These are phyloP conservation scores for Lentinula sp. DNA, from an alignment of 768 basidiomycete genomes.

Conservation along the genomic window DNA sequence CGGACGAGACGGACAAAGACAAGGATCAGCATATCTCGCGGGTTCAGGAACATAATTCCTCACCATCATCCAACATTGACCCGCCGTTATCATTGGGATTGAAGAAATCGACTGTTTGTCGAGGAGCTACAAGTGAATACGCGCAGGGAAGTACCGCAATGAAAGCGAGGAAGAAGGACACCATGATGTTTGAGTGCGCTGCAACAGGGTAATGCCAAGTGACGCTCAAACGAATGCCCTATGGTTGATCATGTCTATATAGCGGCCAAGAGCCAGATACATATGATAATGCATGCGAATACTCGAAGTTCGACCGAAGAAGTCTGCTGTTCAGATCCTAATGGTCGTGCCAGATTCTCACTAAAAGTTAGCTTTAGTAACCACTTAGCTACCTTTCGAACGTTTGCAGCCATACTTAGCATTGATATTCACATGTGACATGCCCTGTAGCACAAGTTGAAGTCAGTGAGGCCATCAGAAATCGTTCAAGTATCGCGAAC, in stretches of 20 bases:
- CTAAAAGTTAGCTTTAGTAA: not conserved
- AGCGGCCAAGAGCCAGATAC: not conserved
- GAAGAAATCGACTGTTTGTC: conserved; percentile 18
- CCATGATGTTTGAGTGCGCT: not conserved
- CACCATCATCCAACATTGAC: conserved; percentile 57
- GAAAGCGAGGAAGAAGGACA: not conserved
- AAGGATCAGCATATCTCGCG: not conserved
- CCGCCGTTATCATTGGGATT: conserved; percentile 49
- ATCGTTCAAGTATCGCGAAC: not conserved
- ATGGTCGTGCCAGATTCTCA: not conserved
- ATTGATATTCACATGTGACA: not conserved
- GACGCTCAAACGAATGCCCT: not conserved
- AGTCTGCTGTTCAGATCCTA: not conserved
- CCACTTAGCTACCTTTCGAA: not conserved
- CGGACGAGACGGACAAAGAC: too few relatives aligned
- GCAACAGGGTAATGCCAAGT: not conserved
- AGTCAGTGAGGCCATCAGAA: not conserved
- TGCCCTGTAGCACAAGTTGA: not conserved
- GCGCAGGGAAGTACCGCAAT: conserved; percentile 2
- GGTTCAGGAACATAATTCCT: conserved; percentile 16
- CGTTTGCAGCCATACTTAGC: not conserved
- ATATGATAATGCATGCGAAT: not conserved
- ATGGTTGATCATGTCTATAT: not conserved
- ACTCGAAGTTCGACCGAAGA: not conserved
- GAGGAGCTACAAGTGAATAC: conserved; percentile 11